These are phyloP conservation scores for Hansenula anomala DNA, from an alignment of 1,139 yeast species.

Conservation along the genomic window DNA sequence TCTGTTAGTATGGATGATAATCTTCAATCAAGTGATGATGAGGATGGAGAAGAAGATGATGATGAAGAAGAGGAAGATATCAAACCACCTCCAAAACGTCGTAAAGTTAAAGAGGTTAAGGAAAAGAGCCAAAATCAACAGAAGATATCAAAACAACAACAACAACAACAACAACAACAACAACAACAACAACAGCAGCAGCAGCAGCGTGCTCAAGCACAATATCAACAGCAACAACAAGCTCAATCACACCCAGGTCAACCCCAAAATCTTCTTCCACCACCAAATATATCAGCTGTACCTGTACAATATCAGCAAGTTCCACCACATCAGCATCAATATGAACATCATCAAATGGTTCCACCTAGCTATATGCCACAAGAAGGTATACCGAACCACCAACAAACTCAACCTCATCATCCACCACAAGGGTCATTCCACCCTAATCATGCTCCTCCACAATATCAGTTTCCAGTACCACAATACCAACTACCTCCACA, in stretches of 20 bases:
- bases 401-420: not conserved
- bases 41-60: conserved; percentile 23
- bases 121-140: conserved; percentile 9
- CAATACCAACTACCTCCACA: not conserved
- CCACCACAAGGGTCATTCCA: conserved; percentile 1
- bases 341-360: not conserved
- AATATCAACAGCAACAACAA: conserved; percentile 7
- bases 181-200: too few species aligned
- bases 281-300: not conserved
- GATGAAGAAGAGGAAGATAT: conserved; percentile 21
- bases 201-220: too few species aligned
- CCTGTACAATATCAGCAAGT: not conserved
- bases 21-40: not conserved
- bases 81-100: conserved; percentile 1
- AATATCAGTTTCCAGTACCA: conserved; percentile 1
- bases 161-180: too few species aligned
- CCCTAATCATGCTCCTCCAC: too few species aligned
- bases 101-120: not conserved
- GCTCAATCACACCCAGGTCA: not conserved
- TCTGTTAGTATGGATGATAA: conserved; percentile 15
- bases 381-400: too few species aligned
- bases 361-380: too few species aligned
- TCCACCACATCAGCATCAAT: conserved; percentile 3
- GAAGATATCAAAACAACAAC: too few species aligned
- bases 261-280: not conserved